phyloP scores from a whole-genome alignment of 805 yeast genomes.

The Wickerhamomyces canadensis region DNA sequence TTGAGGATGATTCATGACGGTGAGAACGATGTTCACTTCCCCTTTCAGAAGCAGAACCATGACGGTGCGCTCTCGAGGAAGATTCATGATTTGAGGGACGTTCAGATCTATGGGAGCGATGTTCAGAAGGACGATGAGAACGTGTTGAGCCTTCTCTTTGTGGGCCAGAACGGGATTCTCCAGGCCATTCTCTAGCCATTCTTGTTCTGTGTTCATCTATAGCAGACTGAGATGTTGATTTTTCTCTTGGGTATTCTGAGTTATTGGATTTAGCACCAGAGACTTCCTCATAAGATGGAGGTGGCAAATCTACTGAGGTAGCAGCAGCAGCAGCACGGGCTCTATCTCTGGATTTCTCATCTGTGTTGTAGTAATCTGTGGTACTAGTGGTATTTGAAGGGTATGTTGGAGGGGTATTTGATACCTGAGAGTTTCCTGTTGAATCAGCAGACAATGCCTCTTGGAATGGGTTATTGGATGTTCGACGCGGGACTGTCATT shows the following conservation, averaged over 20 bases:
- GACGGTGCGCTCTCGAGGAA: neutral
- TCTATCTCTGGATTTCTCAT: conserved; percentile 15
- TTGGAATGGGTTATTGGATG: conserved; percentile 49
- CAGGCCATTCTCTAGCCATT: conserved; percentile 4
- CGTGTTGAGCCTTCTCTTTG: neutral
- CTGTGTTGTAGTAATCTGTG: conserved; percentile 27
- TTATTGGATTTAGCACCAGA: conserved; percentile 43
- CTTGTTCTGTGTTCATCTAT: conserved; percentile 8
- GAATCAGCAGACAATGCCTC: conserved; percentile 39
- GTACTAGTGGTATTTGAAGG: conserved; percentile 31
- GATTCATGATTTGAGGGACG: neutral
- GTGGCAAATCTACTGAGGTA: conserved; percentile 42
- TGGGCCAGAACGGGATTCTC: conserved; percentile 2
- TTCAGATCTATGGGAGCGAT: too few species aligned
- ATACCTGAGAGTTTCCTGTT: conserved; percentile 28
- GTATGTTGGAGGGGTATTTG: conserved; percentile 23
- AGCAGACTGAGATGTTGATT: conserved; percentile 27
- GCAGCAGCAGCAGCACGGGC: too few species aligned
- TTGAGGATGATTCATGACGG: neutral
- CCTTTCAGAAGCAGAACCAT: neutral
- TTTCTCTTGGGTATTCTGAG: conserved; percentile 51
- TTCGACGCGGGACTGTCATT: conserved; percentile 19
- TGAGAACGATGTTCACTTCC: neutral
- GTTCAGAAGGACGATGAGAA: neutral
- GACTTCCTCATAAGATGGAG: conserved; percentile 60